These are phyloP conservation scores for Lyophyllum shimeji DNA, from an alignment of 768 basidiomycete genomes.

Conservation along the genomic window DNA sequence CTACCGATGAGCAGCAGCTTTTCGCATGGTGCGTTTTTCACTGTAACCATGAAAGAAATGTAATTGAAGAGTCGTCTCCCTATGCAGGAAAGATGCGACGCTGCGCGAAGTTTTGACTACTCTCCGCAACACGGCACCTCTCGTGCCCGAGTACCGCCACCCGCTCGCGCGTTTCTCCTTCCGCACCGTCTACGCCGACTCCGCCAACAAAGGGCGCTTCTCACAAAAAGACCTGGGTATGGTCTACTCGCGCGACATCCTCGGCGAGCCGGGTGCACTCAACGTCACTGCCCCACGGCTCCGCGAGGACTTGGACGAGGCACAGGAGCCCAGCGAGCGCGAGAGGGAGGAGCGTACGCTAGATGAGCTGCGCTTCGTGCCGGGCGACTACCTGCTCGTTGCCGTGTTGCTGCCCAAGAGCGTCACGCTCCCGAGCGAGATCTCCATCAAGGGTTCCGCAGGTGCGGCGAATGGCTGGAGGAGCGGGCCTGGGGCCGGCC, in stretches of 20 bases:
- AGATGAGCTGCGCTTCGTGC: constrained; percentile 77
- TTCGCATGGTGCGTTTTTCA: constrained; percentile 64
- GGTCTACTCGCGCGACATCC: constrained; percentile 82
- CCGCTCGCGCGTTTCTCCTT: constrained; percentile 82
- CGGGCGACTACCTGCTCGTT: constrained; percentile 77
- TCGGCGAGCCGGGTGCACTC: constrained; percentile 73
- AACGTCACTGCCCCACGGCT: constrained; percentile 59
- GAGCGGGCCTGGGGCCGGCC: constrained; percentile 30
- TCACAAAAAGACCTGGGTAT: constrained; percentile 77
- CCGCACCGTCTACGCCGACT: constrained; percentile 76
- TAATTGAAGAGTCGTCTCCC: not conserved
- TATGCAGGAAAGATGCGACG: constrained; percentile 75
- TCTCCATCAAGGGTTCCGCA: constrained; percentile 49
- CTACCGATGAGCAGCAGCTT: constrained; percentile 79
- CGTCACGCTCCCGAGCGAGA: constrained; percentile 49
- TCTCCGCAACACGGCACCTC: constrained; percentile 70
- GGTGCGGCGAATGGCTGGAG: constrained; percentile 30
- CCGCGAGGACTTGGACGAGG: constrained; percentile 44
- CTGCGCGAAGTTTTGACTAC: constrained; percentile 77
- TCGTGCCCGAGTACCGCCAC: constrained; percentile 71
- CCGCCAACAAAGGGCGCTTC: constrained; percentile 68
- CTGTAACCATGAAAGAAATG: not conserved
- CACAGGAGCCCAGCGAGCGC: constrained; percentile 38
- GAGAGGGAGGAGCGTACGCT: constrained; percentile 69
- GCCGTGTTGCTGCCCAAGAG: constrained; percentile 77